These are phyloP conservation scores for Colletotrichum cuscutae DNA, from an alignment of 2,329 filamentous ascomycete genomes.

Conservation along the genomic window DNA sequence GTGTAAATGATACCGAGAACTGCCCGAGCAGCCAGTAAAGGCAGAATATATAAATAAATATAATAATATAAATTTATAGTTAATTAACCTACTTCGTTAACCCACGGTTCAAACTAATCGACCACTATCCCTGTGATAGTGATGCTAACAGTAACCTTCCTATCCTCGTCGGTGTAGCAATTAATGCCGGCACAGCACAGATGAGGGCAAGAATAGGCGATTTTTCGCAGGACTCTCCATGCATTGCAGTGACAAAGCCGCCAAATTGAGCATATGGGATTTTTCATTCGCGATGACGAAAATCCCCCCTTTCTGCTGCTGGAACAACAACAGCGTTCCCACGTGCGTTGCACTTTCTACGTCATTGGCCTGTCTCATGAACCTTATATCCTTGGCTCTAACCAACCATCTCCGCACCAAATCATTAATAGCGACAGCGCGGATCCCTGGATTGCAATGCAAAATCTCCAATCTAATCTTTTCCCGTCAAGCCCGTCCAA, in stretches of 20 bases:
- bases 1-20: too few relatives aligned
- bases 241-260: background rate
- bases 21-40: too few relatives aligned
- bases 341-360: background rate
- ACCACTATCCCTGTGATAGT: too few relatives aligned
- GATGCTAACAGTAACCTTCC: too few relatives aligned
- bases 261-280: background rate
- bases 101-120: too few relatives aligned
- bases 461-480: background rate
- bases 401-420: background rate
- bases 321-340: background rate
- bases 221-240: background rate
- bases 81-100: too few relatives aligned
- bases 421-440: background rate
- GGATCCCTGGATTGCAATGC: background rate
- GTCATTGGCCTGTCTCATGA: background rate
- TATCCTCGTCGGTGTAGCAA: background rate
- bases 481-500: slow-evolving; percentile 4
- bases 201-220: background rate
- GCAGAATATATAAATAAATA: too few relatives aligned
- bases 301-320: background rate
- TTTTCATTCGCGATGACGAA: background rate
- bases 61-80: too few relatives aligned
- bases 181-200: background rate
- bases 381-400: slow-evolving; percentile 5